Percentiles rank a stretch among this genome's conserved stretches.
These are phyloP conservation scores for Lyophyllum shimeji DNA, from an alignment of 768 basidiomycete genomes.

Conservation along the genomic window DNA sequence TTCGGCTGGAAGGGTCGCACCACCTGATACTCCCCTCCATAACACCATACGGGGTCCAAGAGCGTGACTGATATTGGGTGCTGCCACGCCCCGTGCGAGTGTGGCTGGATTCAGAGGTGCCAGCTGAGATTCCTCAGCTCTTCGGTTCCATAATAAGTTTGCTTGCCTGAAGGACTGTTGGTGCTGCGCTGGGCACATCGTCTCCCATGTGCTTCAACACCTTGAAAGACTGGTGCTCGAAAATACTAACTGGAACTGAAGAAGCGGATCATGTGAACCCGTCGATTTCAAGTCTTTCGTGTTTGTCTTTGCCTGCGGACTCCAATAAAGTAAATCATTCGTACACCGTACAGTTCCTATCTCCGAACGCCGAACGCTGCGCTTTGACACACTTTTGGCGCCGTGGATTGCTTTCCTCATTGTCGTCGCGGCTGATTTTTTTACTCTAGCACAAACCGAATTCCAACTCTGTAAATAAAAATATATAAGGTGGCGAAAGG, in stretches of 20 bases:
- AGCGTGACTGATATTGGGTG: not conserved
- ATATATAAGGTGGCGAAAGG: conserved; percentile 1
- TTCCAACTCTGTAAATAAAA: not conserved
- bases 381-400: no score
- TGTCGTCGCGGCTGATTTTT: not conserved
- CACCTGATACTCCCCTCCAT: not conserved
- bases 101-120: not conserved
- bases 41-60: not conserved
- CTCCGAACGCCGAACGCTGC: no score
- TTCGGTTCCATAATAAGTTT: not conserved
- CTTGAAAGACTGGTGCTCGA: not conserved
- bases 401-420: not conserved
- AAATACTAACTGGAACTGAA: not conserved
- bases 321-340: not conserved
- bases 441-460: not conserved
- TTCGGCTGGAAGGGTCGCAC: not conserved
- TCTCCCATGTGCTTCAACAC: not conserved
- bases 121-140: not conserved
- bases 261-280: not conserved
- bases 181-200: not conserved
- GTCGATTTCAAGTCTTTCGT: not conserved
- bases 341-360: not conserved
- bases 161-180: not conserved
- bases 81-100: conserved; percentile 5
- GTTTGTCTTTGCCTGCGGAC: not conserved